Conservation (phyloP, 495 filamentous ascomycete species). For the Annulohypoxylon nitens region DNA sequence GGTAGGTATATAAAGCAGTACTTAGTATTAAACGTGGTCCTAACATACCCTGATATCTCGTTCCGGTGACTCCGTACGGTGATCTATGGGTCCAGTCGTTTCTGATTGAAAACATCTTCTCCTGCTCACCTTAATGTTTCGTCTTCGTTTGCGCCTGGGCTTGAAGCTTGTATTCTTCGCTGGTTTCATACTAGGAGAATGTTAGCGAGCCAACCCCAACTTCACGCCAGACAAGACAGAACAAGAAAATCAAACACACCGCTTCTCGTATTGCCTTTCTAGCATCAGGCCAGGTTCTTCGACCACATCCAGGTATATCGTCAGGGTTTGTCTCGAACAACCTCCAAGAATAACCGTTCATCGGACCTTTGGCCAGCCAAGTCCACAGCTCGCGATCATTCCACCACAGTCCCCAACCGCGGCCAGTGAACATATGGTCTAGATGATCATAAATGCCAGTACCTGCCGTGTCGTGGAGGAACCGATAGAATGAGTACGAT, state of each 20-base stretch:
- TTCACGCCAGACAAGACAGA: neutral
- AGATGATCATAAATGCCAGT: slow-evolving; percentile 47
- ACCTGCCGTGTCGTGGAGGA: slow-evolving; percentile 45
- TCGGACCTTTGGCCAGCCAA: slow-evolving; percentile 39
- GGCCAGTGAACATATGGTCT: slow-evolving; percentile 31
- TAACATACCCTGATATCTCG: neutral
- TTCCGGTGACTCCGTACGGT: slow-evolving; percentile 1
- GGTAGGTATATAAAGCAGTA: neutral
- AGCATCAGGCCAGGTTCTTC: slow-evolving; percentile 30
- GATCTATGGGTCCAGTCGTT: neutral
- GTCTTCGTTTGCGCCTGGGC: slow-evolving; percentile 7
- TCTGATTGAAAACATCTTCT: neutral
- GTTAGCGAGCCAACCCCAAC: slow-evolving; percentile 12
- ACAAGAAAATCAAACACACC: slow-evolving; percentile 26
- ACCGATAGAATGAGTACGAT: slow-evolving; percentile 39
- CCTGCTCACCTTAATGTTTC: neutral
- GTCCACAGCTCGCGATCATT: slow-evolving; percentile 46
- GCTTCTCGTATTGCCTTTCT: slow-evolving; percentile 32
- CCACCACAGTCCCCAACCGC: slow-evolving; percentile 50
- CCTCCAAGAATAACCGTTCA: slow-evolving; percentile 42
- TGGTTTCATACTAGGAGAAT: slow-evolving; percentile 20
- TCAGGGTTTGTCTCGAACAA: slow-evolving; percentile 42
- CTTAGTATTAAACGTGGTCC: neutral
- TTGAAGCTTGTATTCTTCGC: slow-evolving; percentile 31
- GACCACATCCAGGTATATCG: slow-evolving; percentile 29